These are phyloP conservation scores for Fusarium sororula DNA, from an alignment of 2,329 filamentous ascomycete species.

Conservation along the genomic window DNA sequence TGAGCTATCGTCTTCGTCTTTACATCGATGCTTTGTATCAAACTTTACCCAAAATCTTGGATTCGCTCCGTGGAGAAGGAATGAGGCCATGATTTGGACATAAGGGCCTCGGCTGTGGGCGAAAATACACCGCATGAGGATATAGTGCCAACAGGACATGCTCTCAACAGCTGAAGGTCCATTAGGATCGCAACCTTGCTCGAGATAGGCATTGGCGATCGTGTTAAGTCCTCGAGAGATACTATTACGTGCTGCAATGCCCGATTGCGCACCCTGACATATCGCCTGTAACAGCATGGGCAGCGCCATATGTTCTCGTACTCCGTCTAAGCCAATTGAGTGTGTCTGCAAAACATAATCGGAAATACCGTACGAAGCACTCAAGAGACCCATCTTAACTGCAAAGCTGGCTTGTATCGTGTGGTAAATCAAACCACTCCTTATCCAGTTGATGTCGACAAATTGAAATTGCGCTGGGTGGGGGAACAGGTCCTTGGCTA, in stretches of 20 bases:
- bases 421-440: rapidly evolving
- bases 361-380: rapidly evolving
- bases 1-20: too few species aligned
- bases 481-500: not conserved
- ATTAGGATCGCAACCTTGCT: too few species aligned
- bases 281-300: too few species aligned
- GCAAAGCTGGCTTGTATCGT: not conserved
- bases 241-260: too few species aligned
- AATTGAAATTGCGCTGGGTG: too few species aligned
- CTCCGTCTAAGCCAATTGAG: rapidly evolving
- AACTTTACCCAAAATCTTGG: not conserved
- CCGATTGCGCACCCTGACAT: too few species aligned
- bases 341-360: not conserved
- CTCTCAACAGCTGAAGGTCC: not conserved
- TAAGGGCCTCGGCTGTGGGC: too few species aligned
- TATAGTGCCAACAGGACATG: not conserved
- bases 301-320: not conserved
- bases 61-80: not conserved
- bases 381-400: rapidly evolving
- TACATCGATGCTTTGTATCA: rapidly evolving
- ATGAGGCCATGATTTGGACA: not conserved
- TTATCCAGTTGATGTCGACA: rapidly evolving
- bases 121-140: rapidly evolving
- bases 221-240: rapidly evolving
- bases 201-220: not conserved